Evolutionary conservation across 2,329 filamentous ascomycete genomes (phyloP), one percentile per base, ranked within the genome.

Genomic region (Aureobasidium sp.): DNA sequence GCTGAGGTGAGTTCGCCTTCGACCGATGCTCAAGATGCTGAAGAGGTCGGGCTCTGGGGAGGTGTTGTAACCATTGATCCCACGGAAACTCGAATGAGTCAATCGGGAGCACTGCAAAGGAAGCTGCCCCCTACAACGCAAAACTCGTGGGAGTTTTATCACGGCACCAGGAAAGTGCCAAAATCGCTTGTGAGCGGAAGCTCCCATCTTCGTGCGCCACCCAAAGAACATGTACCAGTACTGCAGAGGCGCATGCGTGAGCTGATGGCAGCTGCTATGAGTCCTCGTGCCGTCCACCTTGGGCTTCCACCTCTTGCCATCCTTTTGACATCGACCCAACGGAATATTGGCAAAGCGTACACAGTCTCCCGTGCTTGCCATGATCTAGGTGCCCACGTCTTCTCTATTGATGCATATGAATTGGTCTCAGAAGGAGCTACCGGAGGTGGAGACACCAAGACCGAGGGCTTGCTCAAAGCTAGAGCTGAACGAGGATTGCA

Each of bases 261-360:
- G 68, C 77, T 99, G 9, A 86, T 97, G 66, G 87, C 90, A 11
- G 92, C 93, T 2, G 90, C 93, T 1, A 96, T 91, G 1, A 97
- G 91, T 69, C 85, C 88, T 62, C 84, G 91, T 62, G 93, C 94
- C 1, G 87, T 96, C 48, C 89, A 93, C 69, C 79, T 97, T 2
- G 88, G 89, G 47, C 87, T 97, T 77, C 91, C 93, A 2, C 90
- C 94, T 0, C 82, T 97, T 17, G 91, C 92, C 1, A 88, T 99
- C 39, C 81, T 99, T 3, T 79, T 99, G 7, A 89, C 90, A 1
- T 97, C 94, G 1, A 95, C 91, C 2, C 94, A 99, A 74, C 86
- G 94, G 48, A 90, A 90, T 64, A 96, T 97, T 67, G 94, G 94
- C 55, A 99, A 99, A 73, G 82, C 89, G n/a, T 89, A 87, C 2